Conservation (phyloP, 169 alveolate genomes). For the Condylostoma magnum region DNA sequence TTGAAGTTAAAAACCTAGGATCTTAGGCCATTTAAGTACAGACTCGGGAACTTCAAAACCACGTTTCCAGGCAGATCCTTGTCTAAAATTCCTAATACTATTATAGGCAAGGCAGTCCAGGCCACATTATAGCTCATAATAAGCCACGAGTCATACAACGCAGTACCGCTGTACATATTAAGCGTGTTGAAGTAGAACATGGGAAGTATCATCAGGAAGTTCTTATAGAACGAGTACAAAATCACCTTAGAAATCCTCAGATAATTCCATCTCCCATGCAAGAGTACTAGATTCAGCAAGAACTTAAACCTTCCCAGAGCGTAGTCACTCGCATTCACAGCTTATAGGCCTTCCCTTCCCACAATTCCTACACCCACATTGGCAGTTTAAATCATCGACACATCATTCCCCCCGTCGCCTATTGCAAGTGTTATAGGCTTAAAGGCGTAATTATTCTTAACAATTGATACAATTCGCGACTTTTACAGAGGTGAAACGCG, state of each 20-base stretch:
- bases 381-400: conserved; percentile 98
- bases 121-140: conserved; percentile 92
- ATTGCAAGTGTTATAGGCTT: conserved; percentile 83
- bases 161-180: conserved; percentile 93
- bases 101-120: conserved; percentile 93
- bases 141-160: conserved; percentile 93
- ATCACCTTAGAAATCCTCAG: conserved; percentile 92
- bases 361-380: conserved; percentile 97
- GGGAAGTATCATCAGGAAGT: conserved; percentile 92
- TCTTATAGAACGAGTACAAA: conserved; percentile 96
- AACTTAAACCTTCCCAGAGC: conserved; percentile 66
- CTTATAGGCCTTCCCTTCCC: conserved; percentile 97
- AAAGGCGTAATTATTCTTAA: conserved; percentile 53
- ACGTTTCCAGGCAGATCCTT: background rate
- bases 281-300: conserved; percentile 76
- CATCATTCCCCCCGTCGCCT: conserved; percentile 99
- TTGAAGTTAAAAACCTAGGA: background rate
- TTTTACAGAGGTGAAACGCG: conserved; percentile 97
- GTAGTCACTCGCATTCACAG: conserved; percentile 76
- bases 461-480: conserved; percentile 81
- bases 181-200: conserved; percentile 90
- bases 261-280: conserved; percentile 92
- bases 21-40: background rate
- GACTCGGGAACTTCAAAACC: background rate
- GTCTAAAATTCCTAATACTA: conserved; percentile 77